A percentile compares a stretch with the other conserved stretches of the same genome.
phyloP scores from a whole-genome alignment of 805 yeast genomes.

The Brettanomyces anomalus region DNA sequence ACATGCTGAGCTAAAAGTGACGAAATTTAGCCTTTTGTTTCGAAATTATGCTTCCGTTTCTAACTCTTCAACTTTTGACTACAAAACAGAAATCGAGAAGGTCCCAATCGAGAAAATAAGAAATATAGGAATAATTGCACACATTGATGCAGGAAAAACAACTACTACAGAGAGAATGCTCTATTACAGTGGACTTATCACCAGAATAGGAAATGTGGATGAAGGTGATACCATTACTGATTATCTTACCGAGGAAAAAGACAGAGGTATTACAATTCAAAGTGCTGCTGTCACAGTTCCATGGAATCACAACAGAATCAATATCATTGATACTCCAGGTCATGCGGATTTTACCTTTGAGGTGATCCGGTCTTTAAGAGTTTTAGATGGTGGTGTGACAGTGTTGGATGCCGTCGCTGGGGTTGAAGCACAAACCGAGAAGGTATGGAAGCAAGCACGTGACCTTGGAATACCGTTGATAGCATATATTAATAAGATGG shows the following conservation, averaged over 20 bases:
- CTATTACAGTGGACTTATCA: slow-evolving; percentile 76
- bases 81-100: slow-evolving; percentile 13
- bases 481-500: slow-evolving; percentile 90
- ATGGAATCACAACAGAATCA: slow-evolving; percentile 67
- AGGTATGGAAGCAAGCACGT: slow-evolving; percentile 87
- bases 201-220: slow-evolving; percentile 84
- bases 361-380: slow-evolving; percentile 81
- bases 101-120: slow-evolving; percentile 38
- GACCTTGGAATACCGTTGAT: slow-evolving; percentile 62
- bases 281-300: slow-evolving; percentile 90
- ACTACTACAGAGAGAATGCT: slow-evolving; percentile 96
- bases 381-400: slow-evolving; percentile 89
- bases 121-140: slow-evolving; percentile 96
- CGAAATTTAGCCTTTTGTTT: no score
- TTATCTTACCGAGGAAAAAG: slow-evolving; percentile 79
- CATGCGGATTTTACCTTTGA: slow-evolving; percentile 97
- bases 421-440: slow-evolving; percentile 96
- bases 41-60: background rate
- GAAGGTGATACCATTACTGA: slow-evolving; percentile 97
- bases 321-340: slow-evolving; percentile 94
- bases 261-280: slow-evolving; percentile 92
- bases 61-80: slow-evolving; percentile 2
- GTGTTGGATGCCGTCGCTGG: slow-evolving; percentile 95
- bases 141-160: slow-evolving; percentile 97
- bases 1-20: no score